Percentiles rank a stretch among this genome's conserved stretches.
These are phyloP conservation scores for Saccharum hybrid DNA, from an alignment of 202 grass and related monocot species.

Conservation along the genomic window DNA sequence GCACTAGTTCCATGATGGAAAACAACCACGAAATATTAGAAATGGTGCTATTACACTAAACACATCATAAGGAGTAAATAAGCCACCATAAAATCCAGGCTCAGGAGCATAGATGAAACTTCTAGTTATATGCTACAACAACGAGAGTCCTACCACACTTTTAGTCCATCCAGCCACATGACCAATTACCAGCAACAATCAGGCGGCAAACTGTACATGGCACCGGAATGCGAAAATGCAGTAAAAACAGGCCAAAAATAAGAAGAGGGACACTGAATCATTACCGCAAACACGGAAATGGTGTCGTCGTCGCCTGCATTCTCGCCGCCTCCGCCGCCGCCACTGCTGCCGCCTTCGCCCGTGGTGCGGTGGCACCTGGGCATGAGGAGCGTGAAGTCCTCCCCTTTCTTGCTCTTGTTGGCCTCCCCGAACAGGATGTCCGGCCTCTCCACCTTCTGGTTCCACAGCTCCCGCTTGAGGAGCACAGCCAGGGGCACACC, in stretches of 20 bases:
- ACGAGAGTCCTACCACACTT: conserved; percentile 18
- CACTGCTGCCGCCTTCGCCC: conserved; percentile 13
- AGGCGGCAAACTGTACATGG: not conserved
- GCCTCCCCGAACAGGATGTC: conserved; percentile 82
- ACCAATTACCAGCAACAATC: not conserved
- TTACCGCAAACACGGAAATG: conserved; percentile 93
- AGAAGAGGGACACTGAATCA: conserved; percentile 31
- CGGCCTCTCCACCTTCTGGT: conserved; percentile 90
- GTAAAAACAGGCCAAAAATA: not conserved
- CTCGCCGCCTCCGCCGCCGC: not conserved
- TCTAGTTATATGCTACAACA: conserved; percentile 23
- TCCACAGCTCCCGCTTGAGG: conserved; percentile 84
- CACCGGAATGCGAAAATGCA: not conserved
- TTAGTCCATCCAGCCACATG: conserved; percentile 9
- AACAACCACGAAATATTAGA: conserved; percentile 25
- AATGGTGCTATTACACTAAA: conserved; percentile 21
- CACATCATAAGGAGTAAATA: not conserved
- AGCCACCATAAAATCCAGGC: not conserved
- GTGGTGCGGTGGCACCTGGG: conserved; percentile 57
- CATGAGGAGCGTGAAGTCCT: conserved; percentile 80
- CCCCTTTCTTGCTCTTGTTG: conserved; percentile 91
- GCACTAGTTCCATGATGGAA: conserved; percentile 11
- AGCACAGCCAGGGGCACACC: conserved; percentile 88
- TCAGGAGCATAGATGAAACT: not conserved
- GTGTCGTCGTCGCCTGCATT: conserved; percentile 38